These are phyloP conservation scores for Darksidea phi DNA, from an alignment of 495 filamentous ascomycete genomes.

Conservation along the genomic window DNA sequence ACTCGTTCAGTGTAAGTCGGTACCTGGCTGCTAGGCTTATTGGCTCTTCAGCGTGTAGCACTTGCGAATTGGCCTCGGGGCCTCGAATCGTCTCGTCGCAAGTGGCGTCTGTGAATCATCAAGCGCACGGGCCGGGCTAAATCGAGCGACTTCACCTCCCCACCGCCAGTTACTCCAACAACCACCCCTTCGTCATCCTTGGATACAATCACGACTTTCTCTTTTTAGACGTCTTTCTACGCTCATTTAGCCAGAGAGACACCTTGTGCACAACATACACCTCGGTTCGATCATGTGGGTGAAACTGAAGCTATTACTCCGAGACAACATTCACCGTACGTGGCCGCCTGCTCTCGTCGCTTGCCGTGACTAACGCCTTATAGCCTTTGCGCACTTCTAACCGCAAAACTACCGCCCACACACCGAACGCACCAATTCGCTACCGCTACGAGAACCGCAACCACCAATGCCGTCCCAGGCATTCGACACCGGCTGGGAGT, in stretches of 20 bases:
- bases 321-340: constrained; percentile 5
- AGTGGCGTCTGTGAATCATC: constrained; percentile 1
- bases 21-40: background rate
- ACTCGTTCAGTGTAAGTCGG: no score
- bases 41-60: background rate
- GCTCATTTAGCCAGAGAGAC: background rate
- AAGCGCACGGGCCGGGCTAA: background rate
- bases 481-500: constrained; percentile 38
- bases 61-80: background rate
- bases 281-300: constrained; percentile 9
- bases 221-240: background rate
- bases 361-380: constrained; percentile 1
- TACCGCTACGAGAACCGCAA: background rate
- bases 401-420: background rate
- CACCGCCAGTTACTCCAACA: background rate
- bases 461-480: constrained; percentile 22
- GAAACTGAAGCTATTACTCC: constrained; percentile 12
- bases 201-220: background rate
- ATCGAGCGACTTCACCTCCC: background rate
- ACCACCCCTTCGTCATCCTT: background rate
- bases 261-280: background rate
- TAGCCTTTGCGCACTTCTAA: constrained; percentile 7
- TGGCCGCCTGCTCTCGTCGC: background rate
- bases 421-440: background rate
- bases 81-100: background rate